Base-by-base conservation (phyloP, 129 eudicot genomes). In the Pulicaria dysenterica region DNA sequence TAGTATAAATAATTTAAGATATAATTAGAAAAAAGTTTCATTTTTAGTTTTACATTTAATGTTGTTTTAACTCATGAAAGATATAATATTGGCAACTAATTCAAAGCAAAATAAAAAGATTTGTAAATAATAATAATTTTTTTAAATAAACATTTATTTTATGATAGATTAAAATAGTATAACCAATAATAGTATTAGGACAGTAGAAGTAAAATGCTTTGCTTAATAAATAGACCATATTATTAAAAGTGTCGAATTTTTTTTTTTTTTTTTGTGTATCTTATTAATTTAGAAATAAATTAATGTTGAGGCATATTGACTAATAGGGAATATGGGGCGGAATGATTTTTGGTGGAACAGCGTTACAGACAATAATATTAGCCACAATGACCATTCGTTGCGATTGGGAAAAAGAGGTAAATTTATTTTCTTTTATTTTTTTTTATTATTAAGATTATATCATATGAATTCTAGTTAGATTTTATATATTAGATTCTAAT, bases 311-410 rank as follows among this genome's bases (percentile, higher is more conserved):
- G 56, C 11, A 13, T 9, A 36, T 40, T 34, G 40, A 19, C 8
- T 36, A 72, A 58, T 42, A 85, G 97, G 97, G 97, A 46, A 80
- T 91, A 15, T 91, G 97, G 97, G 89, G 80, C 12, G 97, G 97
- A 19, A 91, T 91, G 97, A 78, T 91, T 5, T 88, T 91, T 45
- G 97, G 97, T 54, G 97, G 95, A 80, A 91, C 97, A 1, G 89
- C 91, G 16, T 60, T 91, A 16, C 97, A 91, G 36, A 91, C 97
- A 4, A 39, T 87, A 42, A 67, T 91, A 41, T 80, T 91, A 51
- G 81, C 74, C 56, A 9, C 87, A 47, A 38, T 87, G 44, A 87
- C 91, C 6, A 41, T 63, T 48, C 84, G 84, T 51, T 82, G 89
- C 8, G 87, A 90, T 54, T 90, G 96, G 96, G 89, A 87, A 14